Conservation (phyloP, 345 rosid genomes). For the Schrenkiella parvula region DNA sequence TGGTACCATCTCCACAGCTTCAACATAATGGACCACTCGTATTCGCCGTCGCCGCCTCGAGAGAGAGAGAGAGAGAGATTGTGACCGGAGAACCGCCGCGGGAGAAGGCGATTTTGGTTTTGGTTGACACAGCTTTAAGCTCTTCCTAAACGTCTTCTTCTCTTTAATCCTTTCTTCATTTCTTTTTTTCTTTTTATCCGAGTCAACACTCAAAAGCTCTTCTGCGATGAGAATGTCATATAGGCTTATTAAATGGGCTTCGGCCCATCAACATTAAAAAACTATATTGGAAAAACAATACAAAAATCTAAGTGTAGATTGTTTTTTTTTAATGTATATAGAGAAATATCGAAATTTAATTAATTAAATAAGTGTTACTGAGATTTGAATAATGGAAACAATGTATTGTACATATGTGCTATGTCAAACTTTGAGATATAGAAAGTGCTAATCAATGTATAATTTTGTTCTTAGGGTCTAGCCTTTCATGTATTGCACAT, state of each 20-base stretch:
- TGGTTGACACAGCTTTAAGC: conserved; percentile 20
- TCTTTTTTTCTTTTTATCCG: not conserved
- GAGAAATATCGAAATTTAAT: no score
- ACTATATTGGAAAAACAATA: no score
- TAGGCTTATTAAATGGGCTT: conserved; percentile 6
- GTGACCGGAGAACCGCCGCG: conserved; percentile 15
- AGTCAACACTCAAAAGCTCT: not conserved
- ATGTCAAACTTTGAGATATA: no score
- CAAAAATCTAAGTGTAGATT: no score
- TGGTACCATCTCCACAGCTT: conserved; percentile 92
- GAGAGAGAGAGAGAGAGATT: not conserved
- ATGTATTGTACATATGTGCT: no score
- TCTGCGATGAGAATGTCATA: not conserved
- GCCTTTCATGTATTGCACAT: no score
- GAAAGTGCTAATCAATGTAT: no score
- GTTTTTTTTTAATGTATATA: no score
- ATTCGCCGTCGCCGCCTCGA: not conserved
- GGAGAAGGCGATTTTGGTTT: not conserved
- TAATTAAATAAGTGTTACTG: no score
- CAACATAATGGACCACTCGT: conserved; percentile 34
- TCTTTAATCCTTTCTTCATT: conserved; percentile 14
- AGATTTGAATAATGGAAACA: no score
- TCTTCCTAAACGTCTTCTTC: conserved; percentile 12
- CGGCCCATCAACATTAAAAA: not conserved
- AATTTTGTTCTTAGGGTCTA: no score